Percentiles rank a stretch among this genome's conserved stretches.
Conservation (phyloP, 768 basidiomycete species). For the Xanthoconium stramineum region DNA sequence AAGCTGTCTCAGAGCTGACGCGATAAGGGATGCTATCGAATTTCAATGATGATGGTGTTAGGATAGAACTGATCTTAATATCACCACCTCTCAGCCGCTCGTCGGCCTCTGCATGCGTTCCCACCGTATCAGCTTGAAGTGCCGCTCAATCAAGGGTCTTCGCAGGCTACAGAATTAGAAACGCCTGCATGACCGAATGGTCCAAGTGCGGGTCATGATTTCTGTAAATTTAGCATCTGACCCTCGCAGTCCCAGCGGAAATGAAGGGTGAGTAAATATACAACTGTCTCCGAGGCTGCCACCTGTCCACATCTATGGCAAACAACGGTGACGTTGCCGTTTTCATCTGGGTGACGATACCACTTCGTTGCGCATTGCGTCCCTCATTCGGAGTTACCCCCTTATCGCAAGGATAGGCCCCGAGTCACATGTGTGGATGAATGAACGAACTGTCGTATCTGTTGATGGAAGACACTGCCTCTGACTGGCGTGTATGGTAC, state of each 20-base stretch:
- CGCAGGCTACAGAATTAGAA: constrained; percentile 8
- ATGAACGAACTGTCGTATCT: background rate
- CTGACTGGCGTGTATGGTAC: background rate
- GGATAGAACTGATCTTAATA: constrained; percentile 4
- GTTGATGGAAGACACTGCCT: background rate
- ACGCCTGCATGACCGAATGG: background rate
- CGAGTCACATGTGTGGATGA: background rate
- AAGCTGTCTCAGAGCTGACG: constrained; percentile 23
- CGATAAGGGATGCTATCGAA: constrained; percentile 21
- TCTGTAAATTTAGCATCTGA: constrained; percentile 6
- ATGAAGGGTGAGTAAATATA: constrained; percentile 8
- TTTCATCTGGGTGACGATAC: background rate
- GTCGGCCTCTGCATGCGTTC: constrained; percentile 8
- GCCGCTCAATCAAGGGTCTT: constrained; percentile 3
- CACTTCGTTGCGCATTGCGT: background rate
- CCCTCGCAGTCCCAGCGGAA: constrained; percentile 11
- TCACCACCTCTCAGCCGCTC: constrained; percentile 1
- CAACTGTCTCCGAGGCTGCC: background rate
- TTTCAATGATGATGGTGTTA: constrained; percentile 19
- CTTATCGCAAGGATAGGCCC: background rate
- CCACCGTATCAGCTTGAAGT: constrained; percentile 15
- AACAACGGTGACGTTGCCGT: background rate
- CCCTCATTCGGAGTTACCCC: background rate
- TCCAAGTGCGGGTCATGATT: constrained; percentile 8
- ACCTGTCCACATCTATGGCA: background rate